These are phyloP conservation scores for Hawksworthiomyces lignivorus DNA, from an alignment of 2,329 filamentous ascomycete species.

Conservation along the genomic window DNA sequence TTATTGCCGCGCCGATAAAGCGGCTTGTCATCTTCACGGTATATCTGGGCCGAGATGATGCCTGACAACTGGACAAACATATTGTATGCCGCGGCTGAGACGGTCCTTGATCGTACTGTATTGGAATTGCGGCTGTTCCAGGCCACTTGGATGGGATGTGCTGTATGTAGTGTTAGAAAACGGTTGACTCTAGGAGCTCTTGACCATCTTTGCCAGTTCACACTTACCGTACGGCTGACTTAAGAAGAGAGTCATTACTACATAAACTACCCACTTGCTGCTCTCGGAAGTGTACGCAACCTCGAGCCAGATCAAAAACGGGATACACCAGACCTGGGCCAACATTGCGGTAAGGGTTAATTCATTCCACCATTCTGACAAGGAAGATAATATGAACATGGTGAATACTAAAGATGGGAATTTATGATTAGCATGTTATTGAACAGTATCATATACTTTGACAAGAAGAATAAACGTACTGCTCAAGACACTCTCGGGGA, in stretches of 20 bases:
- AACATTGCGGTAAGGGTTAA: slow-evolving; percentile 40
- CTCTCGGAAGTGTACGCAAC: slow-evolving; percentile 28
- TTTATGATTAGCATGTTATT: too few relatives aligned
- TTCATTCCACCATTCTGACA: slow-evolving; percentile 37
- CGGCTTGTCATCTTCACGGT: slow-evolving; percentile 30
- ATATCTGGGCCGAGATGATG: slow-evolving; percentile 32
- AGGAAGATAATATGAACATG: slow-evolving; percentile 27
- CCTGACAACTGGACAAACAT: slow-evolving; percentile 36
- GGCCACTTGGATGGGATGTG: slow-evolving; percentile 38
- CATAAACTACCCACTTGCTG: slow-evolving; percentile 33
- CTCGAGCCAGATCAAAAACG: slow-evolving; percentile 45
- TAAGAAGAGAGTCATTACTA: slow-evolving; percentile 33
- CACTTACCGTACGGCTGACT: slow-evolving; percentile 30
- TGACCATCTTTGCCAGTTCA: background rate
- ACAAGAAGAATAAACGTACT: slow-evolving; percentile 1
- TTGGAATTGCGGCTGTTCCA: slow-evolving; percentile 50
- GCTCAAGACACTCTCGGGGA: slow-evolving; percentile 37
- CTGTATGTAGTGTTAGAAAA: slow-evolving; percentile 15
- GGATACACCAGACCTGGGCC: slow-evolving; percentile 51
- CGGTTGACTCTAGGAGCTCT: too few relatives aligned
- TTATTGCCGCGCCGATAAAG: slow-evolving; percentile 47
- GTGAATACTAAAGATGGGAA: slow-evolving; percentile 18
- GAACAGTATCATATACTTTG: too few relatives aligned
- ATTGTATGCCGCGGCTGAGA: slow-evolving; percentile 56
- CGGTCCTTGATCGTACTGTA: slow-evolving; percentile 51